These are phyloP conservation scores for Magnaporthiopsis incrustans DNA, from an alignment of 2,329 filamentous ascomycete species.

Conservation along the genomic window DNA sequence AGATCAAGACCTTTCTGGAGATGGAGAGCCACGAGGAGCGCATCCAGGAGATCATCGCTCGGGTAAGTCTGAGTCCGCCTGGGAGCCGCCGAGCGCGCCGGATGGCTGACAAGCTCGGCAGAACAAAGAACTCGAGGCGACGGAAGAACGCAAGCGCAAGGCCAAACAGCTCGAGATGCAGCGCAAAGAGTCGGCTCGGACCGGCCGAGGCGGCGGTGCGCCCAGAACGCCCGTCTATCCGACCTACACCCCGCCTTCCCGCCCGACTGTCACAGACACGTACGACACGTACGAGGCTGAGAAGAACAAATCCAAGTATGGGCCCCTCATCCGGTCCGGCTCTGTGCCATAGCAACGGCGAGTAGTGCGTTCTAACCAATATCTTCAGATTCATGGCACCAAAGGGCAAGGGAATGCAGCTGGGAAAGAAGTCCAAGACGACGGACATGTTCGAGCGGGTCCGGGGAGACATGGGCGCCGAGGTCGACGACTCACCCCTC, in stretches of 20 bases:
- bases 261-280: constrained; percentile 66
- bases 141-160: constrained; percentile 95
- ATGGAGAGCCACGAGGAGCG: constrained; percentile 99
- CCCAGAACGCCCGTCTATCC: constrained; percentile 78
- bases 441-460: constrained; percentile 97
- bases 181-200: constrained; percentile 87
- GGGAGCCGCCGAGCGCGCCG: not conserved
- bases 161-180: constrained; percentile 99
- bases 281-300: constrained; percentile 95
- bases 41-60: constrained; percentile 95
- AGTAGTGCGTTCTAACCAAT: constrained; percentile 7
- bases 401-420: constrained; percentile 96
- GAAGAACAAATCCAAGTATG: constrained; percentile 90
- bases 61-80: constrained; percentile 46
- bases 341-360: not conserved
- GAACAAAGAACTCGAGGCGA: constrained; percentile 98
- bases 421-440: constrained; percentile 97
- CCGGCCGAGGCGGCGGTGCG: constrained; percentile 51
- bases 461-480: constrained; percentile 80
- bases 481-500: constrained; percentile 70
- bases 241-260: constrained; percentile 67
- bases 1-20: constrained; percentile 98
- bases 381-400: constrained; percentile 48
- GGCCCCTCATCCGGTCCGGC: constrained; percentile 7
- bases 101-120: constrained; percentile 26